phyloP scores from a whole-genome alignment of 1,284 basidiomycete species.

The Pascua sp. region DNA sequence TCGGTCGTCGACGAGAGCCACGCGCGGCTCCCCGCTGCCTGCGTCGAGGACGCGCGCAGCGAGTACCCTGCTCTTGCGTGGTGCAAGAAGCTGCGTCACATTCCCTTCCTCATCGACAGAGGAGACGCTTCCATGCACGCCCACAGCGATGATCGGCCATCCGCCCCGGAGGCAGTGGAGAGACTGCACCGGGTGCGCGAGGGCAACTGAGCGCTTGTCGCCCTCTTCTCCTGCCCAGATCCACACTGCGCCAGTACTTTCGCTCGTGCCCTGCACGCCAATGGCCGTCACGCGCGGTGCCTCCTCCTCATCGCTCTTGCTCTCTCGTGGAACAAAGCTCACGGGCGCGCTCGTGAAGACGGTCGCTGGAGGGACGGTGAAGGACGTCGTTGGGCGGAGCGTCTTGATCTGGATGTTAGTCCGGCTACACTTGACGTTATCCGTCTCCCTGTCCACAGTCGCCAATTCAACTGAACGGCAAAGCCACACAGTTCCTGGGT shows the following conservation, averaged over 20 bases:
- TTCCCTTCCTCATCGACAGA: slow-evolving; percentile 7
- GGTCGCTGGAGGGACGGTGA: slow-evolving; percentile 46
- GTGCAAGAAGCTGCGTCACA: background rate
- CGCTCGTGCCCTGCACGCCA: slow-evolving; percentile 28
- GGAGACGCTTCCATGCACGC: slow-evolving; percentile 4
- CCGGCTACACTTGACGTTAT: too few species aligned
- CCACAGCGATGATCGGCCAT: slow-evolving; percentile 18
- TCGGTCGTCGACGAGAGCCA: slow-evolving; percentile 15
- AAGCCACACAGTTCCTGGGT: too few species aligned
- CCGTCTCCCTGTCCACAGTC: too few species aligned
- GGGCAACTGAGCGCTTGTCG: slow-evolving; percentile 19
- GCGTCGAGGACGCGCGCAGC: slow-evolving; percentile 6
- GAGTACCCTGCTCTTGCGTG: slow-evolving; percentile 2
- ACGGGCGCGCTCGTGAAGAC: slow-evolving; percentile 39
- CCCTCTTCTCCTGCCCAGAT: slow-evolving; percentile 42
- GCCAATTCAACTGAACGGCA: too few species aligned
- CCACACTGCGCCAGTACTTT: slow-evolving; percentile 26
- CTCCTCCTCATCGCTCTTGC: slow-evolving; percentile 3
- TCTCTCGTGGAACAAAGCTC: slow-evolving; percentile 25
- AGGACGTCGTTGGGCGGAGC: slow-evolving; percentile 42
- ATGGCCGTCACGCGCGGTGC: slow-evolving; percentile 32
- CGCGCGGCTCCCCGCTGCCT: slow-evolving; percentile 5
- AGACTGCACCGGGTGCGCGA: slow-evolving; percentile 10
- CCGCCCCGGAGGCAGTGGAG: slow-evolving; percentile 3
- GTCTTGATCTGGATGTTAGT: slow-evolving; percentile 36